Evolutionary conservation across 2,329 filamentous ascomycete species (phyloP), one percentile per base, ranked within the genome.

Genomic region (Exophiala alcalophila): DNA sequence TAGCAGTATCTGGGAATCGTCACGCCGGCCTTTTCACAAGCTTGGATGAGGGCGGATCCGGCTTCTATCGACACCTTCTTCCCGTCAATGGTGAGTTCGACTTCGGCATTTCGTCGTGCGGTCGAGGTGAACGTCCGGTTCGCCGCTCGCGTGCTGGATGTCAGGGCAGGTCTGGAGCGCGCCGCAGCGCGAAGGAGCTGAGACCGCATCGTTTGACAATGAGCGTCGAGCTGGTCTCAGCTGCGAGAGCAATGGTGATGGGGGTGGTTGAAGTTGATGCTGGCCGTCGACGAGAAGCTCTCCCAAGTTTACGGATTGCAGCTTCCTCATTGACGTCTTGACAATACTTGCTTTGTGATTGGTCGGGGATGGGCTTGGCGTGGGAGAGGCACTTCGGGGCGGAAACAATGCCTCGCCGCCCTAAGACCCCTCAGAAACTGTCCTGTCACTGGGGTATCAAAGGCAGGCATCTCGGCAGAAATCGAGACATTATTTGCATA

Each of bases 41-140:
- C 92, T 74, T 98, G 92, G 66, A 98, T 98, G 61, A 98, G 79
- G 63, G 92, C 91, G 59, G 92, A 92, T 57, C 91, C 91, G 70
- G 91, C 91, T 86, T 96, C 89, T 67, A 98, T 89, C 52, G 89
- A 95, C 43, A 98, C 84, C 72, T 96, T 94, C 77, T 95, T 95
- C 65, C 91, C 92, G 80, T 98, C 91, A 76, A 96, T 81, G 63
- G 91, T 98, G 69, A 98, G 81, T 78, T 96, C 89, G 63, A 98
- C 90, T 76, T 97, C 89, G 59, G 89, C 91, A 60, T 79, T 79
- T 68, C 88, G 81, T 70, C 78, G 80, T 63, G 78, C 70, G 57
- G 86, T 89, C 61, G 83, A 85, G 70, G 85, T 79, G 75, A 98
- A 95, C 61, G 84, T 73, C 72, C 89, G 82, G 67, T 81, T 76